Evolutionary conservation across 108 stramenopile species (phyloP).

Genomic region (Skeletonema marinoi): DNA sequence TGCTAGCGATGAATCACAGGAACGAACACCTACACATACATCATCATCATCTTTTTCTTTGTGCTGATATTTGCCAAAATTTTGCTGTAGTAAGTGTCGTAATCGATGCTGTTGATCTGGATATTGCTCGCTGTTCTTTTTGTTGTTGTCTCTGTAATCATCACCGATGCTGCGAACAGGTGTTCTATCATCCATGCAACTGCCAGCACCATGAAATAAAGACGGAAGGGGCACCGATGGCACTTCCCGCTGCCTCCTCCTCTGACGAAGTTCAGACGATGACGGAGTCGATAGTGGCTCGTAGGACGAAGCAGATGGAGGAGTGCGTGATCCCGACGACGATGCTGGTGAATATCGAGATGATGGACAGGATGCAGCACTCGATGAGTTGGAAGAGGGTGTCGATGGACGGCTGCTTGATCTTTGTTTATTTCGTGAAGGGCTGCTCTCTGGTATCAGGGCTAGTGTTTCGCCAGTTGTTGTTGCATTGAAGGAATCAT

Average conservation of each 20-base stretch:
- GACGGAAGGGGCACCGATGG: not conserved
- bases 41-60: too few species aligned
- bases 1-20: too few species aligned
- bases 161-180: not conserved
- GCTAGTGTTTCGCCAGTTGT: not conserved
- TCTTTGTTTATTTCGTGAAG: not conserved
- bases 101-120: not conserved
- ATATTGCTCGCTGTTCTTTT: not conserved
- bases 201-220: not conserved
- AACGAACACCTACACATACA: too few species aligned
- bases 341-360: not conserved
- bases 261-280: not conserved
- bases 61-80: constrained; percentile 4
- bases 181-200: not conserved
- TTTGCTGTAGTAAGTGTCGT: not conserved
- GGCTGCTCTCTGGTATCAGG: not conserved
- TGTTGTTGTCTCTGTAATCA: not conserved
- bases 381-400: not conserved
- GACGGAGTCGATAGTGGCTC: not conserved
- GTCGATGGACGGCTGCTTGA: not conserved
- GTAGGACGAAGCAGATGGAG: not conserved
- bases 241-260: not conserved
- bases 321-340: not conserved
- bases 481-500: not conserved
- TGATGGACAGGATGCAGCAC: not conserved